phyloP scores from a whole-genome alignment of 2,329 filamentous ascomycete genomes.

The Bipolaris sorokiniana region DNA sequence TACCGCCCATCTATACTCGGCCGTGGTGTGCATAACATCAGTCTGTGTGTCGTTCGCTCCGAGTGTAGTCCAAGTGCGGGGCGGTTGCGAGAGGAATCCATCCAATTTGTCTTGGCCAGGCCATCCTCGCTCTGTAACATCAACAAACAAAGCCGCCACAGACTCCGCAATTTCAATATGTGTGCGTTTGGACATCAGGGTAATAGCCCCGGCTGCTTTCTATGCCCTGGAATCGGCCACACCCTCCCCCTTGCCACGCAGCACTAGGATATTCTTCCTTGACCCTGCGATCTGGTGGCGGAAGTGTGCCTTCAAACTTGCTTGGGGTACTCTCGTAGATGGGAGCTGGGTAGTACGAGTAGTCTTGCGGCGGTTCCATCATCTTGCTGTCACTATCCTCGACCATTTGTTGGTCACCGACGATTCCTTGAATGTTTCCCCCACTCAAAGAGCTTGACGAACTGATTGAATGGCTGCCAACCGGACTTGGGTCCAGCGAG shows the following conservation, averaged over 20 bases:
- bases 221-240: slow-evolving; percentile 55
- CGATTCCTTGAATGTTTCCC: slow-evolving; percentile 50
- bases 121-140: slow-evolving; percentile 25
- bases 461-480: slow-evolving; percentile 53
- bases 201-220: slow-evolving; percentile 56
- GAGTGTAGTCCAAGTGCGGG: slow-evolving; percentile 8
- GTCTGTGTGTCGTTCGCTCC: slow-evolving; percentile 34
- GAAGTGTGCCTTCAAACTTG: slow-evolving; percentile 41
- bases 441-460: slow-evolving; percentile 52
- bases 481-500: slow-evolving; percentile 48
- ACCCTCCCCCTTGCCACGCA: slow-evolving; percentile 49
- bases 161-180: slow-evolving; percentile 40
- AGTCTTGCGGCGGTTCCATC: slow-evolving; percentile 52
- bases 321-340: slow-evolving; percentile 51
- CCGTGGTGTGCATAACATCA: slow-evolving; percentile 21
- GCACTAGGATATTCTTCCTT: slow-evolving; percentile 51
- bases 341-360: slow-evolving; percentile 55
- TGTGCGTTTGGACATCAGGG: slow-evolving; percentile 51
- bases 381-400: slow-evolving; percentile 48
- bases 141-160: slow-evolving; percentile 19
- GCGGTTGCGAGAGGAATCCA: not conserved
- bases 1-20: slow-evolving; percentile 23
- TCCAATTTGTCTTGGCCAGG: slow-evolving; percentile 21
- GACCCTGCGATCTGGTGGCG: slow-evolving; percentile 48
- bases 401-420: slow-evolving; percentile 51